Evolutionary conservation across 495 filamentous ascomycete genomes (phyloP).

Genomic region (Penicillium mononematosum): DNA sequence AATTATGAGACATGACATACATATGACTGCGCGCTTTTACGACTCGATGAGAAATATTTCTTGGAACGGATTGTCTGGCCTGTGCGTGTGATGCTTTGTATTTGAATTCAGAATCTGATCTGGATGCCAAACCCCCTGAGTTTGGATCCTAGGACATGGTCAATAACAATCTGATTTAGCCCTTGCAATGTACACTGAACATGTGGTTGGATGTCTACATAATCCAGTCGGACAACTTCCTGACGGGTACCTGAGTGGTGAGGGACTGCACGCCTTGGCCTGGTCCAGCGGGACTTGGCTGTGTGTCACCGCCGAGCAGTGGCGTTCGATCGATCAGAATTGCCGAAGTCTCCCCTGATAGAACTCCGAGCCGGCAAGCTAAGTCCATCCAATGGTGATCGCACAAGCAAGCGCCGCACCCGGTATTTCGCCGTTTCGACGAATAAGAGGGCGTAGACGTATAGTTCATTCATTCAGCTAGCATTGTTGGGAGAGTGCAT

Average conservation of each 20-base stretch:
- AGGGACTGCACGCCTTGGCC: background rate
- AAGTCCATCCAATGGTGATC: background rate
- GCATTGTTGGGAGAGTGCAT: background rate
- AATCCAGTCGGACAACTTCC: background rate
- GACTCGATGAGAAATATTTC: background rate
- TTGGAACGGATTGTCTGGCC: background rate
- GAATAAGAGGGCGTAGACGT: background rate
- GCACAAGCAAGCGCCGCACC: constrained; percentile 5
- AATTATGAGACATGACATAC: constrained; percentile 13
- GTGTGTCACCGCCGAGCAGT: constrained; percentile 5
- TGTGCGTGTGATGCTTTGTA: background rate
- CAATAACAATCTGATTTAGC: background rate
- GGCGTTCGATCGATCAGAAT: constrained; percentile 12
- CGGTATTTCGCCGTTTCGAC: background rate
- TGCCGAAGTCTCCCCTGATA: background rate
- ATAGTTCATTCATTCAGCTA: constrained; percentile 1
- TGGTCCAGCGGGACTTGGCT: constrained; percentile 1
- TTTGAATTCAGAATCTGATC: background rate
- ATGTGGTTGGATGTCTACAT: background rate
- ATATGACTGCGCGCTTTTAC: background rate
- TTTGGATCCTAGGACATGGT: background rate
- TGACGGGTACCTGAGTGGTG: background rate
- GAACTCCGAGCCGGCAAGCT: background rate
- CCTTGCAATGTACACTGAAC: background rate
- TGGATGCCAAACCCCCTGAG: background rate